These are phyloP conservation scores for Ambrosia hybrid DNA, from an alignment of 140 eudicot genomes.

Conservation along the genomic window DNA sequence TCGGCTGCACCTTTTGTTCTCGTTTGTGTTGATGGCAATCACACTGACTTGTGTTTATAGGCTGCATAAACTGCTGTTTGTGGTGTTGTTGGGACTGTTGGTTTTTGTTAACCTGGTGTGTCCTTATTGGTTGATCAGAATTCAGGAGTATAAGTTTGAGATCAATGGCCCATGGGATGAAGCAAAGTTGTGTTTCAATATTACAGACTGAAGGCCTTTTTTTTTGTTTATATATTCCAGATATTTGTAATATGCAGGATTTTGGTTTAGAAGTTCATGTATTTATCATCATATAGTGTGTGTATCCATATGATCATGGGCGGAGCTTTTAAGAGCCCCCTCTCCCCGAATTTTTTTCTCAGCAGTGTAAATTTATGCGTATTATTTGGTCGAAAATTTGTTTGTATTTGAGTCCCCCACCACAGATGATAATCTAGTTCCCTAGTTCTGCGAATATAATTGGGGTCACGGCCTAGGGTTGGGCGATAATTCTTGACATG, in stretches of 20 bases:
- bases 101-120: constrained; percentile 75
- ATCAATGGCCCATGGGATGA: constrained; percentile 99
- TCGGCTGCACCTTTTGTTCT: constrained; percentile 61
- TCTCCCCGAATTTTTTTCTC: too few relatives aligned
- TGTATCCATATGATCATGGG: too few relatives aligned
- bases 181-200: constrained; percentile 86
- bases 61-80: constrained; percentile 59
- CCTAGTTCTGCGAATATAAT: too few relatives aligned
- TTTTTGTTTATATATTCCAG: neutral
- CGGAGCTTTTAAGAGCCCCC: too few relatives aligned
- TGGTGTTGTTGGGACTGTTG: constrained; percentile 54
- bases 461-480: too few relatives aligned
- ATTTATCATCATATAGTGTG: neutral
- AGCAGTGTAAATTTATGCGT: too few relatives aligned
- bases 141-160: constrained; percentile 94
- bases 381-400: too few relatives aligned
- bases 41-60: constrained; percentile 56
- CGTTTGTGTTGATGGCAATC: constrained; percentile 58
- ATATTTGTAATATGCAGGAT: neutral
- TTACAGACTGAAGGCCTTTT: constrained; percentile 57
- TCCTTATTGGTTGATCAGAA: constrained; percentile 90
- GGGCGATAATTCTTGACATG: too few relatives aligned
- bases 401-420: too few relatives aligned
- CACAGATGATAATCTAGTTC: too few relatives aligned
- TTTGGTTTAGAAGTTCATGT: neutral